Conservation (phyloP, 495 filamentous ascomycete species). For the Delitschia confertaspora region DNA sequence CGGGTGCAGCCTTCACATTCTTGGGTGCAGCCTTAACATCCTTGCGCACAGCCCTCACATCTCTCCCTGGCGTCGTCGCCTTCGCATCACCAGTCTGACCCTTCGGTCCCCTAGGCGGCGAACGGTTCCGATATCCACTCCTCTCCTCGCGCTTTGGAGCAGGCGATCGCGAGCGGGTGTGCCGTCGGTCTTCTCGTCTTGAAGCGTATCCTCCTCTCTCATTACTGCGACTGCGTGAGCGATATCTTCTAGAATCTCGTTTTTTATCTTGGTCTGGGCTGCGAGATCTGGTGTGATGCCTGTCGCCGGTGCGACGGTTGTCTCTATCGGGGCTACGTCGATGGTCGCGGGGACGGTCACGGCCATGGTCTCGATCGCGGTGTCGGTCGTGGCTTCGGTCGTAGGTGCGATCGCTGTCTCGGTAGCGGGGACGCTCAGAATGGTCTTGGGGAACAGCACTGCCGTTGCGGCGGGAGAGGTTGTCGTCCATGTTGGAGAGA, state of each 20-base stretch:
- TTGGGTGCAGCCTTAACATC: background rate
- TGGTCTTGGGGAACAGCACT: too few relatives aligned
- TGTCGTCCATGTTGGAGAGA: too few relatives aligned
- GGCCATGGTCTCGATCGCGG: slow-evolving; percentile 2
- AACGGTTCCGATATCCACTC: too few relatives aligned
- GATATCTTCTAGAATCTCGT: slow-evolving; percentile 32
- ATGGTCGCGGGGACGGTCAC: slow-evolving; percentile 5
- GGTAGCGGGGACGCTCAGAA: too few relatives aligned
- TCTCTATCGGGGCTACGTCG: slow-evolving; percentile 14
- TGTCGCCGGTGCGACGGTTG: slow-evolving; percentile 3
- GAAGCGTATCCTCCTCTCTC: too few relatives aligned
- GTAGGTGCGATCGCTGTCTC: slow-evolving; percentile 22
- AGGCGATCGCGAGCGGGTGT: too few relatives aligned
- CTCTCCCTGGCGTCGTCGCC: slow-evolving; percentile 2
- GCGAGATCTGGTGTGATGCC: too few relatives aligned
- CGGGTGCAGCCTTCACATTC: background rate
- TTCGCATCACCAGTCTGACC: background rate
- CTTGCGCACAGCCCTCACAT: slow-evolving; percentile 1
- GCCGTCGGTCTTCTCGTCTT: too few relatives aligned
- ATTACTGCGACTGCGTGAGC: slow-evolving; percentile 11
- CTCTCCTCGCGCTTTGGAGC: too few relatives aligned
- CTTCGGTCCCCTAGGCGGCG: too few relatives aligned
- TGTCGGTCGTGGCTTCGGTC: slow-evolving; percentile 26
- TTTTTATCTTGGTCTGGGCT: too few relatives aligned
- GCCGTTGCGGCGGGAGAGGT: too few relatives aligned